Evolutionary conservation across 768 basidiomycete species (phyloP), one percentile per base, ranked within the genome.

Genomic region (Phanerochaete sordida): DNA sequence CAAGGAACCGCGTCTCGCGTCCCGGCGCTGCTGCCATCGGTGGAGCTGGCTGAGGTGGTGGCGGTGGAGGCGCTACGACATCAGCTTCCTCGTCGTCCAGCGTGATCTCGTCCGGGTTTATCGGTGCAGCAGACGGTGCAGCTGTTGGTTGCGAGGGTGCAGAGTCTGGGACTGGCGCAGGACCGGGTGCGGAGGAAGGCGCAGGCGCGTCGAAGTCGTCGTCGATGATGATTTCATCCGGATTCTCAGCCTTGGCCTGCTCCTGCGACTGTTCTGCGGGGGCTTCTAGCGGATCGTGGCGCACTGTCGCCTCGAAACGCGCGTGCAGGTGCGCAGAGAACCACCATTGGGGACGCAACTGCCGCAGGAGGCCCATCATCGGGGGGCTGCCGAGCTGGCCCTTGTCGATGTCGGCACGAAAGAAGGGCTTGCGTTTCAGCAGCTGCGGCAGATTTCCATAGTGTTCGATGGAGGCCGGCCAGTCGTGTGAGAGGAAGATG

Each of bases 401-500:
- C 33, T 75, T 75, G 21, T 77, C 70, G 61, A 95, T 80, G 73
- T 98, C 93, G 26, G 77, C 74, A 35, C 79, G 77, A 69, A 98
- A 88, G 74, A 88, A 90, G 0, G 86, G 84, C 70, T 95, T 98
- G 45, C 83, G 81, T 2, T 84, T 78, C 15, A 98, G 74, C 0
- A 99, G 78, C 9, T 67, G 77, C 6, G 68, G 66, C 7, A 87
- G 72, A 67, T 98, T 81, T 19, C 95, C 95, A 63, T 94, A 79
- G 9, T 85, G 84, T 60, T 90, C 93, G 56, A 99, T 95, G 1
- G 80, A 80, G 44, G 84, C 81, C 0, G 97, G 97, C 97, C 96
- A 99, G 73, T 98, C 97, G 70, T 99, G 96, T 1, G 95, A 98
- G 35, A 98, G 79, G 77, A 98, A 92, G 27, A 98, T 81, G 28